Conservation (phyloP, 129 eudicot species). For the Artemisia tridentata region DNA sequence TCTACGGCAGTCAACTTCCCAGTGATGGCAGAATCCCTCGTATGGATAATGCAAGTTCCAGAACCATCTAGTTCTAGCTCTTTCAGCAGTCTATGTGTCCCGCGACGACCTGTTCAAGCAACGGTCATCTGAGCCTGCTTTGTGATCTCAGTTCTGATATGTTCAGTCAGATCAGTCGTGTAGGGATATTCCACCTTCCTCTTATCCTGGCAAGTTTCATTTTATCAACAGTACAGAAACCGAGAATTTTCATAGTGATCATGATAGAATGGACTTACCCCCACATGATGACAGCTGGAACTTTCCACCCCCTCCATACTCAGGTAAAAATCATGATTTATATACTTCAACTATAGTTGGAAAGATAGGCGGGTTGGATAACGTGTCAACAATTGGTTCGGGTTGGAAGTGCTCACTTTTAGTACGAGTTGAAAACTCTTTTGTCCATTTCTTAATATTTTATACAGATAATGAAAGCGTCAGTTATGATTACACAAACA, state of each 20-base stretch:
- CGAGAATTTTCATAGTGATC: slow-evolving; percentile 63
- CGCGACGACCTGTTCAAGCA: slow-evolving; percentile 39
- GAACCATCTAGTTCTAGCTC: slow-evolving; percentile 41
- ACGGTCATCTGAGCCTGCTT: slow-evolving; percentile 57
- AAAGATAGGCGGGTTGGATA: too few relatives aligned
- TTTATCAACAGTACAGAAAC: slow-evolving; percentile 47
- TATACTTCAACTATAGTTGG: not conserved
- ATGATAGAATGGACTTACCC: slow-evolving; percentile 50
- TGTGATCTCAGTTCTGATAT: slow-evolving; percentile 80
- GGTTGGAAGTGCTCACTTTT: too few relatives aligned
- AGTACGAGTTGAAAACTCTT: too few relatives aligned
- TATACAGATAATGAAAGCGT: too few relatives aligned
- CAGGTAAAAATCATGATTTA: slow-evolving; percentile 44
- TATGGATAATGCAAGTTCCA: slow-evolving; percentile 31
- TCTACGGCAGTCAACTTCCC: slow-evolving; percentile 24
- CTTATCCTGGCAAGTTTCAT: slow-evolving; percentile 59
- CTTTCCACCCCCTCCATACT: slow-evolving; percentile 49
- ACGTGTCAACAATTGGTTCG: too few relatives aligned
- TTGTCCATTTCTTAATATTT: too few relatives aligned
- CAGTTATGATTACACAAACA: too few relatives aligned
- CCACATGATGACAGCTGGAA: slow-evolving; percentile 80
- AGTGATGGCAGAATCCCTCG: slow-evolving; percentile 35
- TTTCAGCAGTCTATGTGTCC: slow-evolving; percentile 30
- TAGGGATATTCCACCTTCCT: slow-evolving; percentile 60
- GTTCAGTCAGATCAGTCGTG: slow-evolving; percentile 58